These are phyloP conservation scores for Crithidia acanthocephali DNA, from an alignment of 208 protist genomes.

Conservation along the genomic window DNA sequence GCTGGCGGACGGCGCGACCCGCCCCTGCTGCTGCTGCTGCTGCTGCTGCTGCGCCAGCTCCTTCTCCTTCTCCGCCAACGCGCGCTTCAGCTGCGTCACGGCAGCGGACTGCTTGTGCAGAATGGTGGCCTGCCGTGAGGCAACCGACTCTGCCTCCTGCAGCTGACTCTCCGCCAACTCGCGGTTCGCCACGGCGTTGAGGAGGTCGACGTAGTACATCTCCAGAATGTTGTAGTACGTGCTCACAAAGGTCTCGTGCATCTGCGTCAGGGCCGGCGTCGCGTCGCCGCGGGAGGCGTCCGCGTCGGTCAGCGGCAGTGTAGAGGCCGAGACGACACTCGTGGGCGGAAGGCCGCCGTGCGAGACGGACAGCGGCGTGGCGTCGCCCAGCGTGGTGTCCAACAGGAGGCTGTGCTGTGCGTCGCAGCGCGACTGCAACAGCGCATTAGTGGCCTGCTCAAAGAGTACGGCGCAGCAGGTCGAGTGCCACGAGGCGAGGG, in stretches of 20 bases:
- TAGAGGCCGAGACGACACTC: conserved; percentile 24
- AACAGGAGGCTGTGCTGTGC: background rate
- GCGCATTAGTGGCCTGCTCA: conserved; percentile 18
- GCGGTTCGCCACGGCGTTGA: conserved; percentile 49
- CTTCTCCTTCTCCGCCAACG: conserved; percentile 18
- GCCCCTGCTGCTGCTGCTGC: background rate
- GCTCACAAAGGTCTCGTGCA: conserved; percentile 24
- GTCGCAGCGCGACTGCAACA: conserved; percentile 3
- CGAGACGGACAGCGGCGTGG: background rate
- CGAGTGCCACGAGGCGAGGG: conserved; percentile 37
- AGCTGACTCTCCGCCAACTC: conserved; percentile 48
- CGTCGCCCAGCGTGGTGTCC: background rate
- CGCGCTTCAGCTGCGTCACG: conserved; percentile 25
- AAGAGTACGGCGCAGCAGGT: conserved; percentile 32
- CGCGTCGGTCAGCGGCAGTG: background rate
- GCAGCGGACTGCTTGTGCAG: conserved; percentile 38
- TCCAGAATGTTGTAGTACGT: conserved; percentile 58
- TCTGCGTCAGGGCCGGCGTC: conserved; percentile 6
- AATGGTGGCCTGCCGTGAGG: conserved; percentile 35
- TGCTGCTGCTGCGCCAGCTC: conserved; percentile 5
- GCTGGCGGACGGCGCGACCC: background rate
- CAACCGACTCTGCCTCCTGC: conserved; percentile 38
- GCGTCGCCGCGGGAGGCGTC: background rate
- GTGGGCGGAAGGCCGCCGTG: background rate
- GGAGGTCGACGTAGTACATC: conserved; percentile 68